Conservation (phyloP, 1,284 basidiomycete genomes). For the Boletellus deceptivus region DNA sequence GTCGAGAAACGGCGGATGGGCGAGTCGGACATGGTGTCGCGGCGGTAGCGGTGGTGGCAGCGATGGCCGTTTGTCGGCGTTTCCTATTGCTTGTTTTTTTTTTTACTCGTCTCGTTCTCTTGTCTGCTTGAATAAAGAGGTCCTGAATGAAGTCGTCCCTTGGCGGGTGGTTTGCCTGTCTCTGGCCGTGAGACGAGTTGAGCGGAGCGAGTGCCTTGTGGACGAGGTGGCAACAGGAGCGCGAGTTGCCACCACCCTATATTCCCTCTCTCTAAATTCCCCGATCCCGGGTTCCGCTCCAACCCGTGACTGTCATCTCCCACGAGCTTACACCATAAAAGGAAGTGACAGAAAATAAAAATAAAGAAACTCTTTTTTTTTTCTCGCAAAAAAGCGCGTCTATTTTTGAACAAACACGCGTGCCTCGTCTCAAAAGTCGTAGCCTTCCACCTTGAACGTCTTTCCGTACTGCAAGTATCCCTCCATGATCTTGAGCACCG, state of each 20-base stretch:
- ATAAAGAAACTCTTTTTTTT: conserved; percentile 35
- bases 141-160: too few species aligned
- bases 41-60: too few species aligned
- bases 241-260: conserved; percentile 11
- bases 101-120: background rate
- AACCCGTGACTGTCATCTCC: conserved; percentile 1
- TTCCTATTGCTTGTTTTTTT: too few species aligned
- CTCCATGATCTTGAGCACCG: conserved; percentile 85
- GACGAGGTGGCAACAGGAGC: conserved; percentile 4
- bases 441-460: conserved; percentile 78
- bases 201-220: background rate
- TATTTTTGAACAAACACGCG: conserved; percentile 31
- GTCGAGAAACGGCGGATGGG: conserved; percentile 56
- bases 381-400: too few species aligned
- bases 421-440: conserved; percentile 69
- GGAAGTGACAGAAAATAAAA: background rate
- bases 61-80: background rate
- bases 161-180: too few species aligned
- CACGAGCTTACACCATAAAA: too few species aligned
- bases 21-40: conserved; percentile 53
- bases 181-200: too few species aligned
- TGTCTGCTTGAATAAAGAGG: too few species aligned
- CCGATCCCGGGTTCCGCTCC: conserved; percentile 15
- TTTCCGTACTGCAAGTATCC: conserved; percentile 80
- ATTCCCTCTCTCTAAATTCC: background rate